Conservation (phyloP, 257 asterid species). For the Solanum virginianum region DNA sequence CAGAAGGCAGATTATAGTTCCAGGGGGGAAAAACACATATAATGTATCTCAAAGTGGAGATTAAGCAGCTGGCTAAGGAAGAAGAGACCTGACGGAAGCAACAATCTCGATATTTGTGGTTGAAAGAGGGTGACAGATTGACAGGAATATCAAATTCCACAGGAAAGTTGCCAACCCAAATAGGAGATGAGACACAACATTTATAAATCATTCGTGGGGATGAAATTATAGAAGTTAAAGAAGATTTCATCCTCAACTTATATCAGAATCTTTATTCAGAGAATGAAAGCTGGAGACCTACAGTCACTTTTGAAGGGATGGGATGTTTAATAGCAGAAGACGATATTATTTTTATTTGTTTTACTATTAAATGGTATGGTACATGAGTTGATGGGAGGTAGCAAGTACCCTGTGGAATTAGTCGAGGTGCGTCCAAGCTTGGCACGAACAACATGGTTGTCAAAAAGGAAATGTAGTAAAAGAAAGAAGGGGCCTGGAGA, state of each 20-base stretch:
- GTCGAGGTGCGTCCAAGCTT: not conserved
- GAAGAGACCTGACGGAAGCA: not conserved
- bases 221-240: not conserved
- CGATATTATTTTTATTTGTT: not conserved
- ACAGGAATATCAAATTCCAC: not conserved
- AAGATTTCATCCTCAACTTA: not conserved
- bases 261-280: not conserved
- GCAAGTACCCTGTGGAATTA: not conserved
- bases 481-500: not conserved
- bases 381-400: too few relatives aligned
- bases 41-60: not conserved
- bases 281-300: not conserved
- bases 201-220: not conserved
- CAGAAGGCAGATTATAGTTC: not conserved
- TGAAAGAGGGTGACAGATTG: not conserved
- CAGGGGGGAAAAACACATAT: not conserved
- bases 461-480: not conserved
- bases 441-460: not conserved
- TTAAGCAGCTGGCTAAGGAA: not conserved
- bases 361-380: not conserved
- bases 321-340: not conserved
- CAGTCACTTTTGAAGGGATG: not conserved
- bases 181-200: not conserved
- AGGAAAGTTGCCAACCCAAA: not conserved
- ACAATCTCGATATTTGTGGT: not conserved